These are phyloP conservation scores for Fonsecaea multimorphosa DNA, from an alignment of 2,329 filamentous ascomycete genomes.

Conservation along the genomic window DNA sequence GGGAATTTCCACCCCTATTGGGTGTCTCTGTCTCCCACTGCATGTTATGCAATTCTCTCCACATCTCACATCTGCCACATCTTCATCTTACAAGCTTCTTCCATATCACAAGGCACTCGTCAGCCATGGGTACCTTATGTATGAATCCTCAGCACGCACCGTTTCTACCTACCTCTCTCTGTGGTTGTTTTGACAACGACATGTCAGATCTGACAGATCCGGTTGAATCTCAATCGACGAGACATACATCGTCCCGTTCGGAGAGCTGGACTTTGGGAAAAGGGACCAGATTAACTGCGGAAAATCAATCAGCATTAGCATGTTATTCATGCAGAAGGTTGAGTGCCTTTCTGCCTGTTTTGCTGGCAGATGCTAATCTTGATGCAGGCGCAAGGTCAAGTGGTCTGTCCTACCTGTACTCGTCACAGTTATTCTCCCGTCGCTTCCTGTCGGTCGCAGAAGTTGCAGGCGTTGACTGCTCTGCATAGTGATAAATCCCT, in stretches of 20 bases:
- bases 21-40: too few relatives aligned
- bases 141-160: conserved; percentile 16
- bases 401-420: conserved; percentile 12
- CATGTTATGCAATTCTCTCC: background rate
- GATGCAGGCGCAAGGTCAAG: conserved; percentile 20
- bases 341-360: background rate
- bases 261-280: background rate
- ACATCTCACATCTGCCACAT: background rate
- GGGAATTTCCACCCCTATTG: background rate
- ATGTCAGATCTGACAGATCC: background rate
- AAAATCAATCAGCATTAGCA: conserved; percentile 13
- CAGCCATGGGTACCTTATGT: conserved; percentile 12
- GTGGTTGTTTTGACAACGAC: conserved; percentile 2
- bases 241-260: background rate
- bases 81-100: background rate
- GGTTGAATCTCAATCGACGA: background rate
- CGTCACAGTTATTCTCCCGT: background rate
- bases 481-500: conserved; percentile 11
- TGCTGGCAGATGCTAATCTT: background rate
- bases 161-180: background rate
- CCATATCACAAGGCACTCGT: conserved; percentile 1
- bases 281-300: conserved; percentile 1
- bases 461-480: background rate
- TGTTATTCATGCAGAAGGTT: conserved; percentile 18
- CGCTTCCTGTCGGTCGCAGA: background rate